Percentiles rank a stretch among this genome's conserved stretches.
phyloP scores from a whole-genome alignment of 495 filamentous ascomycete genomes.

The Penicillium daleae region DNA sequence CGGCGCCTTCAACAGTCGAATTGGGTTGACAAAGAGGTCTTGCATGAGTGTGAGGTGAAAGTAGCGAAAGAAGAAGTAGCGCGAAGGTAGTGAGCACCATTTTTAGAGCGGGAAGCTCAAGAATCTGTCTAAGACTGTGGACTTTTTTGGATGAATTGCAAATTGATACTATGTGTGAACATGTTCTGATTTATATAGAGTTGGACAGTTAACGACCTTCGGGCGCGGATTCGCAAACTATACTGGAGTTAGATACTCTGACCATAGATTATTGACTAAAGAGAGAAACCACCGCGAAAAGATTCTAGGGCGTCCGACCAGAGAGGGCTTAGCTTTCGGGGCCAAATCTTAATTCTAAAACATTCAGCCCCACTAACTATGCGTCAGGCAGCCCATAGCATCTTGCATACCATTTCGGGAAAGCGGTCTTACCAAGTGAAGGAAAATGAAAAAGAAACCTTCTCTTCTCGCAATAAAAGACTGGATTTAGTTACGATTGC shows the following conservation, averaged over 20 bases:
- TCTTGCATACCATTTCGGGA: conserved; percentile 15
- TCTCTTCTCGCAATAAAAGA: background rate
- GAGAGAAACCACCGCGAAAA: conserved; percentile 5
- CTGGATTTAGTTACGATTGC: background rate
- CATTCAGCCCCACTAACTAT: background rate
- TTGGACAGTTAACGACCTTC: background rate
- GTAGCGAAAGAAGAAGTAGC: background rate
- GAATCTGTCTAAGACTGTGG: background rate
- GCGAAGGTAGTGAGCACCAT: background rate
- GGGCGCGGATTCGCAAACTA: background rate
- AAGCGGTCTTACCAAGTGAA: background rate
- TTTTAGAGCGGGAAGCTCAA: background rate
- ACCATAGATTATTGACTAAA: background rate
- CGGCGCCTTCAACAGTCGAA: background rate
- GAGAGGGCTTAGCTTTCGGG: conserved; percentile 2
- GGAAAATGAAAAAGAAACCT: background rate
- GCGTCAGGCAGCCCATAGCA: conserved; percentile 3
- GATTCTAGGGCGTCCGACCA: background rate
- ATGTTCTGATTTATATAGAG: background rate
- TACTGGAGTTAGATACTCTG: background rate
- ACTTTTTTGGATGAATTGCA: background rate
- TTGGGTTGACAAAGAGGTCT: conserved; percentile 1
- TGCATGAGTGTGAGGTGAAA: conserved; percentile 3
- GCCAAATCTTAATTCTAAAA: background rate
- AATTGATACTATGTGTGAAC: background rate